Evolutionary conservation across 169 alveolate species (phyloP), one percentile per base, ranked within the genome.

Genomic region (Plasmodium ovale): DNA sequence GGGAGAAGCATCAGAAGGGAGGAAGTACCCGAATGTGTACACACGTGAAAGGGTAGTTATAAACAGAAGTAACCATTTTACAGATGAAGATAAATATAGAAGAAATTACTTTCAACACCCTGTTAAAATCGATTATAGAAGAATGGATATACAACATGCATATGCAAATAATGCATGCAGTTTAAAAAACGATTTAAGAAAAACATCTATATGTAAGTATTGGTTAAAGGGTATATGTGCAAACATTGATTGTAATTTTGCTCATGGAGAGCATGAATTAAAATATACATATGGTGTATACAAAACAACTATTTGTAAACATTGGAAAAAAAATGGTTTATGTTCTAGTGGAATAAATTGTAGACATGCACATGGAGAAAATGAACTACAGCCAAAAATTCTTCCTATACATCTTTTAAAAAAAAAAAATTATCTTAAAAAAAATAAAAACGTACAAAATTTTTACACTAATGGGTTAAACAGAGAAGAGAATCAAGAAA

Each of bases 361-460:
- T 62, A 85, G 95, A 14, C 95, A 92, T 71, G 95, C 95, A 19
- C 95, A 92, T 88, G 95, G 95, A 7, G 95, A 92, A 68, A 92
- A 71, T 39, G 95, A 92, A 54, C 54, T 89, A 23, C 95, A 92
- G 70, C 95, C 95, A 6, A 92, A 73, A 87, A 92, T 87, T 88
- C 73, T 92, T 2, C 95, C 95, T 27, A 33, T 84, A 51, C 87
- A 82, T 60, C 69, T 92, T 10, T 33, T 92, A 64, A 92, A 82
- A 87, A 92, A 88, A 91, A 92, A 82, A 58, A 70, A n/a, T 37
- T n/a, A 47, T 47, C 47, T 70, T 19, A 70, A 70, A 47, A 47
- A 70, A 44, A 31, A 33, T n/a, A 27, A 31, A 33, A 27, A 70
- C n/a, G n/a, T 21, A 7, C 10, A 5, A 19, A 56, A 56, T 49